Evolutionary conservation across 371 early-diverging fungal species (phyloP).

Genomic region (Rhizopus arrhizus): DNA sequence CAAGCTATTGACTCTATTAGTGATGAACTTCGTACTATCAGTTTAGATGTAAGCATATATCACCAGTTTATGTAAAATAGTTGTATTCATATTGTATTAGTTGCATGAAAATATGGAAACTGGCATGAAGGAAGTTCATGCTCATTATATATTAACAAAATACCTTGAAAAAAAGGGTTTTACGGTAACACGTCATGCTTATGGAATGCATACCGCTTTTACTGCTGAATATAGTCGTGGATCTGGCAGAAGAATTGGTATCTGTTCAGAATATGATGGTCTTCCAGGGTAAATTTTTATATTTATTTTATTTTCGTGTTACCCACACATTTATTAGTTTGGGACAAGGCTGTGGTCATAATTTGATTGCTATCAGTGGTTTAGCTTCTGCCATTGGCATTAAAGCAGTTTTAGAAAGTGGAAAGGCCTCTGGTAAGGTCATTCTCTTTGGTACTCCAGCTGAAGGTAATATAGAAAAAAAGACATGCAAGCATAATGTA

Average conservation of each 20-base stretch:
- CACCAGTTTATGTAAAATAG: no score
- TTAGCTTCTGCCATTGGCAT: conserved; percentile 69
- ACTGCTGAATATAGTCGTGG: conserved; percentile 57
- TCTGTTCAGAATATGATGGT: conserved; percentile 70
- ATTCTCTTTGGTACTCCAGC: conserved; percentile 81
- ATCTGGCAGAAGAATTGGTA: conserved; percentile 47
- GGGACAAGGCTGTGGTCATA: conserved; percentile 72
- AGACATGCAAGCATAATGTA: background rate
- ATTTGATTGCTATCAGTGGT: conserved; percentile 73
- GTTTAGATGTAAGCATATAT: conserved; percentile 43
- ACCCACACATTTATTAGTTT: conserved; percentile 22
- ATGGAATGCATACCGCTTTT: conserved; percentile 66
- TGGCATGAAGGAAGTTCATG: conserved; percentile 59
- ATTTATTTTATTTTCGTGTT: background rate
- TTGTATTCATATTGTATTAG: conserved; percentile 18
- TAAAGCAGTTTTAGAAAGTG: conserved; percentile 55
- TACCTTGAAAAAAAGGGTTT: conserved; percentile 62
- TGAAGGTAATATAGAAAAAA: conserved; percentile 49
- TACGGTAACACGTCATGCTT: conserved; percentile 56
- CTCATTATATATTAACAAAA: conserved; percentile 58
- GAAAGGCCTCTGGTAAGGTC: conserved; percentile 60
- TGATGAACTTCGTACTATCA: conserved; percentile 56
- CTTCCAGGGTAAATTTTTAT: conserved; percentile 50
- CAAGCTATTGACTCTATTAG: conserved; percentile 50
- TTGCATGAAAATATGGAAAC: conserved; percentile 67